phyloP scores from a whole-genome alignment of 202 grass and related monocot genomes.

The Saccharum hybrid region DNA sequence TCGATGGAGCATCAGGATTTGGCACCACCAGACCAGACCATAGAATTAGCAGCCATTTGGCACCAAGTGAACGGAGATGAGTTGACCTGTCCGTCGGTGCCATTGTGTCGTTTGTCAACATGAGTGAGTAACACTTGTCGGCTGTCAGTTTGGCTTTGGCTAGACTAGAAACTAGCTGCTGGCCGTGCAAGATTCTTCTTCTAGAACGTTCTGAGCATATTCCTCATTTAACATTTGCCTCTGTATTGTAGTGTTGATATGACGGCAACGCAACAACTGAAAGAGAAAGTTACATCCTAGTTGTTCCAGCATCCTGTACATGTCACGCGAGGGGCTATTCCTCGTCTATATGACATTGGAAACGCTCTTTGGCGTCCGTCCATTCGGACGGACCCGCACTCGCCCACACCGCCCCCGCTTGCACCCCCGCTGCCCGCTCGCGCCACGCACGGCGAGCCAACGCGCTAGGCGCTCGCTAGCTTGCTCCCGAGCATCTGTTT shows the following conservation, averaged over 20 bases:
- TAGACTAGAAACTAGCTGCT: constrained; percentile 12
- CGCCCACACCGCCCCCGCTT: too few species aligned
- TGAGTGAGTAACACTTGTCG: constrained; percentile 40
- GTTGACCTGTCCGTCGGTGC: neutral
- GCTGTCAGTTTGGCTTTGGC: constrained; percentile 33
- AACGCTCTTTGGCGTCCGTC: too few species aligned
- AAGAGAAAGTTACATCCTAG: neutral
- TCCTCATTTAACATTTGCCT: neutral
- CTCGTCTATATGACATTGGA: neutral
- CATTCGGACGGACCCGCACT: too few species aligned
- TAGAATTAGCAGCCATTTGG: constrained; percentile 16
- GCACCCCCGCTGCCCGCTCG: too few species aligned
- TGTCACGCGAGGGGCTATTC: neutral
- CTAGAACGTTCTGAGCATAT: constrained; percentile 43
- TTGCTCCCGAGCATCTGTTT: too few species aligned
- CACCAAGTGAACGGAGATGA: constrained; percentile 22
- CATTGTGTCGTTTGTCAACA: constrained; percentile 6
- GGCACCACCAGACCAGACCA: constrained; percentile 11
- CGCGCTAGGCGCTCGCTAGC: too few species aligned
- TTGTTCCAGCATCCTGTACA: neutral
- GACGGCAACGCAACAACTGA: neutral
- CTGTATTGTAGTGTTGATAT: neutral
- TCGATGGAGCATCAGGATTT: constrained; percentile 20
- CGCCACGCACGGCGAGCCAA: too few species aligned
- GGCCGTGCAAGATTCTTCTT: constrained; percentile 41